Percentiles rank a stretch among this genome's conserved stretches.
Evolutionary conservation across 208 protist genomes (phyloP).

Genomic region (Trichomonas vaginalis): DNA sequence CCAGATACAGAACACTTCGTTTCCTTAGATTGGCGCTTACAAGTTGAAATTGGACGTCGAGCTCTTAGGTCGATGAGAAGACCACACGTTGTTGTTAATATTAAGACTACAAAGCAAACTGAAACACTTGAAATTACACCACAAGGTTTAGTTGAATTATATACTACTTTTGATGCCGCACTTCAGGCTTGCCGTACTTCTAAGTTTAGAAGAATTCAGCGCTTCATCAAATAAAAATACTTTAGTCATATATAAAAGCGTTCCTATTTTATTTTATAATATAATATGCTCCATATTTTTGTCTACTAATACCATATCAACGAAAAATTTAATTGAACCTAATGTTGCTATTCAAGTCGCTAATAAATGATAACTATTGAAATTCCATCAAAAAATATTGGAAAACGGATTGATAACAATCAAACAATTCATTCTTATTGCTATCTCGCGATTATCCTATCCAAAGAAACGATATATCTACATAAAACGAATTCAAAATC

Average conservation of each 20-base stretch:
- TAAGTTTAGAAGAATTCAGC: neutral
- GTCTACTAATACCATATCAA: too few relatives aligned
- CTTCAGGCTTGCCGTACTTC: neutral
- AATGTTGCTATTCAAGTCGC: too few relatives aligned
- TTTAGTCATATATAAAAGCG: neutral
- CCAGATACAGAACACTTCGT: conserved; percentile 11
- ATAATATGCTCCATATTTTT: too few relatives aligned
- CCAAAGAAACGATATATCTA: too few relatives aligned
- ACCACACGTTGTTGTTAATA: neutral
- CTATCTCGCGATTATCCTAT: too few relatives aligned
- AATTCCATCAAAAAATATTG: too few relatives aligned
- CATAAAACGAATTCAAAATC: too few relatives aligned
- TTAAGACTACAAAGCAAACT: neutral
- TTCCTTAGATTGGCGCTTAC: neutral
- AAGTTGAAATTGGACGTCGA: neutral
- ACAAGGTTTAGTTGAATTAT: neutral
- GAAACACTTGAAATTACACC: neutral
- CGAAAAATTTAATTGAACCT: too few relatives aligned
- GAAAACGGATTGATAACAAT: too few relatives aligned
- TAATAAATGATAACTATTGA: too few relatives aligned
- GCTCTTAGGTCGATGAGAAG: neutral
- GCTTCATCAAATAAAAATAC: conserved; percentile 2
- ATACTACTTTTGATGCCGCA: neutral
- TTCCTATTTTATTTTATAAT: too few relatives aligned
- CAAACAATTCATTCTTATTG: too few relatives aligned